These are phyloP conservation scores for Aureobasidium sp. DNA, from an alignment of 2,329 filamentous ascomycete genomes.

Conservation along the genomic window DNA sequence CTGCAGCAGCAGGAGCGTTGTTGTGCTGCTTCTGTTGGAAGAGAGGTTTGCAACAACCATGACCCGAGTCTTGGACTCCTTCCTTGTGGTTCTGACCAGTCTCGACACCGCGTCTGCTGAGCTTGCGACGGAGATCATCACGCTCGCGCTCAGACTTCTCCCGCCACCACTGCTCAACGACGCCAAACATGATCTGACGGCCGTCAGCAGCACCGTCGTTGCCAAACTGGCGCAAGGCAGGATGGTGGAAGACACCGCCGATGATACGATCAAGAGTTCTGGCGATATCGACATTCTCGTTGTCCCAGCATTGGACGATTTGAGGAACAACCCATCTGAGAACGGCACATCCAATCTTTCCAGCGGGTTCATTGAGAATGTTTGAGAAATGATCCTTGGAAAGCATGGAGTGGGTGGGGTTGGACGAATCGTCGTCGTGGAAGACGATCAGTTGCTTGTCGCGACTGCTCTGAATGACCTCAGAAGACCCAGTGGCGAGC, in stretches of 20 bases:
- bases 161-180: conserved; percentile 77
- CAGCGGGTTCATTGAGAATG: conserved; percentile 79
- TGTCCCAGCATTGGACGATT: conserved; percentile 80
- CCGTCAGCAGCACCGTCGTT: conserved; percentile 63
- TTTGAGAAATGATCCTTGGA: conserved; percentile 95
- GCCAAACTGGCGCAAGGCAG: conserved; percentile 56
- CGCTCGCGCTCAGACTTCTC: conserved; percentile 56
- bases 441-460: conserved; percentile 85
- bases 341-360: conserved; percentile 70
- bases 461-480: conserved; percentile 79
- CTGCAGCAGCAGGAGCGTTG: conserved; percentile 36
- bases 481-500: conserved; percentile 74
- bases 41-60: conserved; percentile 76
- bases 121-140: conserved; percentile 62
- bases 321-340: conserved; percentile 84
- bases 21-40: conserved; percentile 61
- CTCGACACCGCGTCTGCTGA: conserved; percentile 71
- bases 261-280: conserved; percentile 66
- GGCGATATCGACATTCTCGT: conserved; percentile 63
- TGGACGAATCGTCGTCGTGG: conserved; percentile 63
- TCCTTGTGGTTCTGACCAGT: conserved; percentile 79
- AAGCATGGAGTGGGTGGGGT: conserved; percentile 92
- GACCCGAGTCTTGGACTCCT: conserved; percentile 74
- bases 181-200: conserved; percentile 68
- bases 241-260: conserved; percentile 78